Evolutionary conservation across 2,329 filamentous ascomycete genomes (phyloP).

Genomic region (Zymoseptoria tritici): DNA sequence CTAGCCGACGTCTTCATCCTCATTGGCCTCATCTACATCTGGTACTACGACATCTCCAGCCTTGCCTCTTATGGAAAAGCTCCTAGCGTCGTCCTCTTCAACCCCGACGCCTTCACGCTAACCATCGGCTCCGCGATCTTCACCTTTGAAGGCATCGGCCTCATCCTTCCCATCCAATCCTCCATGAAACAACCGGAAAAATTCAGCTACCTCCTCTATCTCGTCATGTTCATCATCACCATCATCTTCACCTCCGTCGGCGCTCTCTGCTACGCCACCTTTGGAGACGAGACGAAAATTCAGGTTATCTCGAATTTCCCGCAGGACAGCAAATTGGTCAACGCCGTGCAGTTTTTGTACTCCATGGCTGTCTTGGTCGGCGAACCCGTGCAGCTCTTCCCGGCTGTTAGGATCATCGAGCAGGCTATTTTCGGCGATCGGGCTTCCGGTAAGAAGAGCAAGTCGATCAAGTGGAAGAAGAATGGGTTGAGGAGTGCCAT

Average conservation of each 20-base stretch:
- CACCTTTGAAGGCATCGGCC: conserved; percentile 70
- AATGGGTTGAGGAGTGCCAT: conserved; percentile 56
- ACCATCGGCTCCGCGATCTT: conserved; percentile 69
- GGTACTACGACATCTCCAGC: conserved; percentile 58
- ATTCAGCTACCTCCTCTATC: conserved; percentile 57
- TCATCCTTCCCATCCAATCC: conserved; percentile 69
- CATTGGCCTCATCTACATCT: conserved; percentile 64
- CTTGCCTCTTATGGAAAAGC: conserved; percentile 52
- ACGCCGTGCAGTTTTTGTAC: conserved; percentile 68
- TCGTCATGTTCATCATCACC: conserved; percentile 68
- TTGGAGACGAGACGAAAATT: conserved; percentile 60
- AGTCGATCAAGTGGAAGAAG: conserved; percentile 67
- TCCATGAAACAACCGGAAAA: conserved; percentile 64
- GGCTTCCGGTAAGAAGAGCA: conserved; percentile 57
- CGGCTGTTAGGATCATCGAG: conserved; percentile 64
- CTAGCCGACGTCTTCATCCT: conserved; percentile 66
- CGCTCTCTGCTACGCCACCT: conserved; percentile 66
- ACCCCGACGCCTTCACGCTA: conserved; percentile 59
- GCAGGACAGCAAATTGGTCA: conserved; percentile 63
- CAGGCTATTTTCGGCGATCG: conserved; percentile 58
- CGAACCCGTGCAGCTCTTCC: conserved; percentile 68
- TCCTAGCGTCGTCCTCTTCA: conserved; percentile 59
- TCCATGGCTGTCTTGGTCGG: conserved; percentile 66
- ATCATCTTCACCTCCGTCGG: conserved; percentile 65
- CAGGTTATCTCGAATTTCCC: conserved; percentile 73